These are phyloP conservation scores for Exophiala spinifera DNA, from an alignment of 2,329 filamentous ascomycete genomes.

Conservation along the genomic window DNA sequence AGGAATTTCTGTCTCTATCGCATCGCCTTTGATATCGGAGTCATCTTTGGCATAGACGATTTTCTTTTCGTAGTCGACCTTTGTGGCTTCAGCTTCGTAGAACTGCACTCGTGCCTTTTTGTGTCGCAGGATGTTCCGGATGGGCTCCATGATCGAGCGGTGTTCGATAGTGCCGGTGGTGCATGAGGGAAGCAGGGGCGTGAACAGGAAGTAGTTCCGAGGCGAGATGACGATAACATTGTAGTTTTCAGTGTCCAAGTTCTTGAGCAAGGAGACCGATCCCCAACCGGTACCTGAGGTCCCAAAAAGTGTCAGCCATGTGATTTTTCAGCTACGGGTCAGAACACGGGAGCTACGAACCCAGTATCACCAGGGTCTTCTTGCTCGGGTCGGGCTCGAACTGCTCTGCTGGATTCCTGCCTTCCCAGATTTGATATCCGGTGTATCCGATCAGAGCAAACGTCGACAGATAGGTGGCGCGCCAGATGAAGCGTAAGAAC, in stretches of 20 bases:
- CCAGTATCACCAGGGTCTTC: conserved; percentile 95
- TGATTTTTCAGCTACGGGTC: background rate
- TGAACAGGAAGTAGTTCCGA: conserved; percentile 99
- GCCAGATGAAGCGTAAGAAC: conserved; percentile 76
- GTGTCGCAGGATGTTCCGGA: conserved; percentile 91
- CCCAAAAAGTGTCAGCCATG: conserved; percentile 5
- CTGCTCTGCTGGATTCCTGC: conserved; percentile 79
- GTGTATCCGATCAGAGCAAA: conserved; percentile 68
- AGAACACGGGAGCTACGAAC: conserved; percentile 51
- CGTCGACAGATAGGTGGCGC: conserved; percentile 72
- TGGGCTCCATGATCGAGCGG: conserved; percentile 98
- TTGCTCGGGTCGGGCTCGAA: conserved; percentile 75
- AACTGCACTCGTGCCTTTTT: conserved; percentile 92
- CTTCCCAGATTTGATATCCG: conserved; percentile 76
- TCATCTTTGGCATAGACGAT: conserved; percentile 86
- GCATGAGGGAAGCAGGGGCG: conserved; percentile 92
- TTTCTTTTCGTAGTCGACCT: conserved; percentile 89
- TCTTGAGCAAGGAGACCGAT: conserved; percentile 93
- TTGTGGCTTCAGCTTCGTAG: conserved; percentile 94
- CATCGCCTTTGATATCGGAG: conserved; percentile 84
- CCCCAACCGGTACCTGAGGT: conserved; percentile 86
- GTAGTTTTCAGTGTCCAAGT: conserved; percentile 98
- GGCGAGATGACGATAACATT: conserved; percentile 97
- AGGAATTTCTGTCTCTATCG: conserved; percentile 78
- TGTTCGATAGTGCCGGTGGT: conserved; percentile 97